A percentile compares a stretch with the other conserved stretches of the same genome.
Evolutionary conservation across 345 rosid genomes (phyloP).

Genomic region (Acer negundo): DNA sequence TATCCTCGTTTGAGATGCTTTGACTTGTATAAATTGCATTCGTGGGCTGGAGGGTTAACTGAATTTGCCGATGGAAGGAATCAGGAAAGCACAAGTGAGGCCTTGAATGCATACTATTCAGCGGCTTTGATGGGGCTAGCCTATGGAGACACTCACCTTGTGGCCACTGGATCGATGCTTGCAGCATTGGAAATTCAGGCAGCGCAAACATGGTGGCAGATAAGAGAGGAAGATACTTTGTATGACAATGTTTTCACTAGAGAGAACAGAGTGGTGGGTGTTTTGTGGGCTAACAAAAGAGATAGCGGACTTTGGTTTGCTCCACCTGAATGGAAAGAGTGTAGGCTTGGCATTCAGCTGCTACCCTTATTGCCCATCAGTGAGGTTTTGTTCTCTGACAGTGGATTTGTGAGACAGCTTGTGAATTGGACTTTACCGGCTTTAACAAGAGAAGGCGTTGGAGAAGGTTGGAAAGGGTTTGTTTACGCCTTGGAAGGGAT

Average conservation of each 20-base stretch:
- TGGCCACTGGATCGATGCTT: slow-evolving; percentile 64
- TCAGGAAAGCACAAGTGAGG: slow-evolving; percentile 94
- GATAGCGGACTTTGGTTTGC: slow-evolving; percentile 94
- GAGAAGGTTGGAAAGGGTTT: slow-evolving; percentile 95
- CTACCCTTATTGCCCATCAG: slow-evolving; percentile 69
- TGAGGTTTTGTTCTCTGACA: slow-evolving; percentile 73
- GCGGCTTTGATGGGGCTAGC: slow-evolving; percentile 93
- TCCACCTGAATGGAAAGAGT: slow-evolving; percentile 75
- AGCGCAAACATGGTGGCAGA: slow-evolving; percentile 92
- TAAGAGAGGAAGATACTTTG: slow-evolving; percentile 56
- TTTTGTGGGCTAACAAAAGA: slow-evolving; percentile 87
- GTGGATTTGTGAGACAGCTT: slow-evolving; percentile 56
- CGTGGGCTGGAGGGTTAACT: slow-evolving; percentile 96
- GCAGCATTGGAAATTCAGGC: slow-evolving; percentile 85
- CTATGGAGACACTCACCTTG: slow-evolving; percentile 81
- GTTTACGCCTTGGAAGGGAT: slow-evolving; percentile 76
- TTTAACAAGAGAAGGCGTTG: slow-evolving; percentile 66
- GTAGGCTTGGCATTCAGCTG: slow-evolving; percentile 87
- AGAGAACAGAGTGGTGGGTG: slow-evolving; percentile 84
- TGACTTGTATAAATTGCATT: slow-evolving; percentile 86
- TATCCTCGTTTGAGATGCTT: slow-evolving; percentile 85
- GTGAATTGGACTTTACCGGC: slow-evolving; percentile 84
- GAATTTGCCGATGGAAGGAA: slow-evolving; percentile 87
- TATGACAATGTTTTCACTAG: slow-evolving; percentile 64
- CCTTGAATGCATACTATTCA: slow-evolving; percentile 87